These are phyloP conservation scores for Podila epigama DNA, from an alignment of 192 early-diverging fungal species.

Conservation along the genomic window DNA sequence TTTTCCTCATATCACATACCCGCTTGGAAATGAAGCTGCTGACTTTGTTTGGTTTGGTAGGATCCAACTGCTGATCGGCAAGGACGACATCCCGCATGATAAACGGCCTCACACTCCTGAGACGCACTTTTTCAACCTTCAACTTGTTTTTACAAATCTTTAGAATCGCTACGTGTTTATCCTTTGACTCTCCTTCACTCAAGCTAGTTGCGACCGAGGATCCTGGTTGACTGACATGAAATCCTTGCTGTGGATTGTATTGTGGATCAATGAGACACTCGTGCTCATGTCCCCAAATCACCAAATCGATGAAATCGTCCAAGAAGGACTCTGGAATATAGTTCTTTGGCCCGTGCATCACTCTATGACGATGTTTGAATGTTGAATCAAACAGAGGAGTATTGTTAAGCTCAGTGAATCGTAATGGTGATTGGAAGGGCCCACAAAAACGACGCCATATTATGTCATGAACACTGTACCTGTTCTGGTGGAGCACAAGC, in stretches of 20 bases:
- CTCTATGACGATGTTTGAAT: too few species aligned
- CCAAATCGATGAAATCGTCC: slow-evolving; percentile 79
- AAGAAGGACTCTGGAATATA: slow-evolving; percentile 91
- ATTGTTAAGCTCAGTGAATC: too few species aligned
- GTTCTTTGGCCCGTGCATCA: slow-evolving; percentile 79
- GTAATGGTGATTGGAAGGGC: too few species aligned
- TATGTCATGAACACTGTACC: slow-evolving; percentile 37
- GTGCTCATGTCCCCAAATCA: slow-evolving; percentile 98
- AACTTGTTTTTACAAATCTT: slow-evolving; percentile 73
- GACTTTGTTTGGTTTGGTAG: slow-evolving; percentile 61
- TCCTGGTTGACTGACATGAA: slow-evolving; percentile 90
- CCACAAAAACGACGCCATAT: not conserved
- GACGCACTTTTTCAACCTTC: slow-evolving; percentile 73
- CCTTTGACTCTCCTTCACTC: slow-evolving; percentile 78
- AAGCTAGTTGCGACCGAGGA: slow-evolving; percentile 92
- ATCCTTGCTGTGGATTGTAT: slow-evolving; percentile 66
- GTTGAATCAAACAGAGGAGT: too few species aligned
- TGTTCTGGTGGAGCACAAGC: slow-evolving; percentile 93
- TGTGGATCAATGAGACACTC: slow-evolving; percentile 87
- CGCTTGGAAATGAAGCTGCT: slow-evolving; percentile 62
- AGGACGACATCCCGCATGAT: slow-evolving; percentile 77
- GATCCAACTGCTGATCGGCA: slow-evolving; percentile 53
- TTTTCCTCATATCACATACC: slow-evolving; percentile 21
- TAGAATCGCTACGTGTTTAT: slow-evolving; percentile 60
- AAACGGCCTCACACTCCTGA: slow-evolving; percentile 89